phyloP scores from a whole-genome alignment of 2,329 filamentous ascomycete species.

The Arachnomyces sp. region DNA sequence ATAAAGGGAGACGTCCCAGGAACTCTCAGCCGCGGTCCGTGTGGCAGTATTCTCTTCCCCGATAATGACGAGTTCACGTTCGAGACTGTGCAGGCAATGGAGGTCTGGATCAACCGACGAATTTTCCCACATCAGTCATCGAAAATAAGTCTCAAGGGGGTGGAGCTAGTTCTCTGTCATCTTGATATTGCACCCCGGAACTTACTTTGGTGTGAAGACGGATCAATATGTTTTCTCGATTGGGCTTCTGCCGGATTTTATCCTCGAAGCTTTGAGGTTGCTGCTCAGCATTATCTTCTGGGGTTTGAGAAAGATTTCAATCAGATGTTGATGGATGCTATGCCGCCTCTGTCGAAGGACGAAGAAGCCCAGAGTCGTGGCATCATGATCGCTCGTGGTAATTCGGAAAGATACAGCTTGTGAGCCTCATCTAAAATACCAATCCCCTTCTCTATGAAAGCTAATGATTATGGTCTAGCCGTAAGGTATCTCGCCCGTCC shows the following conservation, averaged over 20 bases:
- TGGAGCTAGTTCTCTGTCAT: conserved; percentile 12
- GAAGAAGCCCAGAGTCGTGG: background rate
- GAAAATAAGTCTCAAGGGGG: background rate
- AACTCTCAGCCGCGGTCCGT: conserved; percentile 1
- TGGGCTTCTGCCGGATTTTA: conserved; percentile 12
- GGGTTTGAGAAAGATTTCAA: background rate
- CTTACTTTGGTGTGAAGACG: conserved; percentile 10
- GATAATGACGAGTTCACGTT: background rate
- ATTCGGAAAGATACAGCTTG: conserved; percentile 1
- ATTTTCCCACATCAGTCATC: background rate
- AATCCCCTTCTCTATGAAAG: too few relatives aligned
- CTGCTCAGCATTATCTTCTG: conserved; percentile 6
- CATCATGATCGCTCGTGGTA: background rate
- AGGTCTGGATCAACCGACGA: background rate
- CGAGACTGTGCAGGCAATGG: background rate
- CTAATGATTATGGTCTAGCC: too few relatives aligned
- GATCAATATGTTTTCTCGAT: conserved; percentile 10
- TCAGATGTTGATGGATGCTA: background rate
- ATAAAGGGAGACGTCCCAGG: background rate
- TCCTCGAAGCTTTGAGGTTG: conserved; percentile 9
- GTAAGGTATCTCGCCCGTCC: too few relatives aligned
- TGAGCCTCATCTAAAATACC: too few relatives aligned
- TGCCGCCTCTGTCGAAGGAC: background rate
- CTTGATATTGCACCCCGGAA: conserved; percentile 14
- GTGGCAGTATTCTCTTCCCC: background rate